Evolutionary conservation across 2,329 filamentous ascomycete species (phyloP).

Genomic region (Rhexocercosporidium sp.): DNA sequence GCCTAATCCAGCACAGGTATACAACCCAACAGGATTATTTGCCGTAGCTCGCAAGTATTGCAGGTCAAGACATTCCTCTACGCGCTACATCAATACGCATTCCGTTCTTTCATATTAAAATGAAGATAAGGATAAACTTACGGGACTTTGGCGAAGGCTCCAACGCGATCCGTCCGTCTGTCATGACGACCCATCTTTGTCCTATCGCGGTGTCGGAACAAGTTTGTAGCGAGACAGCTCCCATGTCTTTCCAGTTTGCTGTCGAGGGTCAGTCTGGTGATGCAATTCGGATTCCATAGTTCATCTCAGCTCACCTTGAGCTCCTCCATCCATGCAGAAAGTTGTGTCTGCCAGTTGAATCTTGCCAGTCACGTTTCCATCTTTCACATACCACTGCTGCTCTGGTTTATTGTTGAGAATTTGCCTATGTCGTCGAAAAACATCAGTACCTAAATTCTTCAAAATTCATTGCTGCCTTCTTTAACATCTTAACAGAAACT

Average conservation of each 20-base stretch:
- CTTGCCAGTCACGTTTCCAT: constrained; percentile 20
- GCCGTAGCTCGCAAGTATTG: constrained; percentile 27
- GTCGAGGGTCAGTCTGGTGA: neutral
- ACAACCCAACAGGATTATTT: constrained; percentile 29
- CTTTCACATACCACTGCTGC: constrained; percentile 32
- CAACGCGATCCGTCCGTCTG: constrained; percentile 28
- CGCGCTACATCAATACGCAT: constrained; percentile 3
- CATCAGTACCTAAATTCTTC: neutral
- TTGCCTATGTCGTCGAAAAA: constrained; percentile 11
- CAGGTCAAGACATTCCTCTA: constrained; percentile 31
- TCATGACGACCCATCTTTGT: constrained; percentile 29
- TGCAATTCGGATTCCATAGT: neutral
- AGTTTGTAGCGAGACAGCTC: constrained; percentile 14
- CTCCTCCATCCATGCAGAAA: constrained; percentile 28
- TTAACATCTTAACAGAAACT: too few relatives aligned
- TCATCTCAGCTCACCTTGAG: constrained; percentile 25
- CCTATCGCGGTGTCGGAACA: constrained; percentile 17
- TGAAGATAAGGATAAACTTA: neutral
- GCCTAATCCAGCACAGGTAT: constrained; percentile 25
- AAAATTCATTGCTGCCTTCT: too few relatives aligned
- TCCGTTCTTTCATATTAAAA: neutral
- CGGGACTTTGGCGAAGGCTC: constrained; percentile 23
- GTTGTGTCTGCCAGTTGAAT: constrained; percentile 25
- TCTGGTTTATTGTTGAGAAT: constrained; percentile 21
- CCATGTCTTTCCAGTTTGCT: constrained; percentile 34